Conservation (phyloP, 2,329 filamentous ascomycete species). For the Aspergillus bombycis region DNA sequence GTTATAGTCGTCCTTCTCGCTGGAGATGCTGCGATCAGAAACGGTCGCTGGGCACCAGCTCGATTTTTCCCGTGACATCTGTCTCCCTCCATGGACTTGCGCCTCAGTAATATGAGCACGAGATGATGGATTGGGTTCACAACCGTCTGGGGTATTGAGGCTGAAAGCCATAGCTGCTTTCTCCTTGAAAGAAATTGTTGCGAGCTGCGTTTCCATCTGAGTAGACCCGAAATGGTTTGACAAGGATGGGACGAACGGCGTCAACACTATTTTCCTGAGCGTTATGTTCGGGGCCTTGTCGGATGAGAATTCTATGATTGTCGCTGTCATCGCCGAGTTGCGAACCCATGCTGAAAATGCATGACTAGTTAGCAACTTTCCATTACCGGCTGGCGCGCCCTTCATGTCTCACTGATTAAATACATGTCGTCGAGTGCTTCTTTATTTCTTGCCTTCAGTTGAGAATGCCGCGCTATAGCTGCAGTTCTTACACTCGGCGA, state of each 20-base stretch:
- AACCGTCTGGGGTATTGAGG: conserved; percentile 74
- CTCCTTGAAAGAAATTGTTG: conserved; percentile 78
- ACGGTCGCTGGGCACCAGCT: conserved; percentile 66
- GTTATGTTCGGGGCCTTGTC: conserved; percentile 69
- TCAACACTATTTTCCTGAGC: conserved; percentile 58
- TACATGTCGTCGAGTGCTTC: conserved; percentile 76
- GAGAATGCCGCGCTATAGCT: conserved; percentile 90
- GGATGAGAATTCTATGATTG: conserved; percentile 62
- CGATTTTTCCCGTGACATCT: conserved; percentile 66
- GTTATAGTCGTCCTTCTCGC: conserved; percentile 84
- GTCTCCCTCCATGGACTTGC: conserved; percentile 30
- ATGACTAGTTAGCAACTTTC: conserved; percentile 27
- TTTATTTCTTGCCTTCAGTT: conserved; percentile 60
- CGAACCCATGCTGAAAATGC: conserved; percentile 34
- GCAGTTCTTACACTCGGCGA: conserved; percentile 89
- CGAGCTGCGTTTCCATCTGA: conserved; percentile 39
- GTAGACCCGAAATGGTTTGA: conserved; percentile 17
- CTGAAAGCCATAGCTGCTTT: conserved; percentile 66
- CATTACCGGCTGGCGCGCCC: neutral
- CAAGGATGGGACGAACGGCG: conserved; percentile 37
- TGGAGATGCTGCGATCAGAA: conserved; percentile 58
- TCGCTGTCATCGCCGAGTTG: conserved; percentile 27
- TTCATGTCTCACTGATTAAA: conserved; percentile 75
- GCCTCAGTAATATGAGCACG: conserved; percentile 28
- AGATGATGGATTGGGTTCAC: conserved; percentile 57